phyloP scores from a whole-genome alignment of 208 protist genomes.

The Crithidia expoeki region DNA sequence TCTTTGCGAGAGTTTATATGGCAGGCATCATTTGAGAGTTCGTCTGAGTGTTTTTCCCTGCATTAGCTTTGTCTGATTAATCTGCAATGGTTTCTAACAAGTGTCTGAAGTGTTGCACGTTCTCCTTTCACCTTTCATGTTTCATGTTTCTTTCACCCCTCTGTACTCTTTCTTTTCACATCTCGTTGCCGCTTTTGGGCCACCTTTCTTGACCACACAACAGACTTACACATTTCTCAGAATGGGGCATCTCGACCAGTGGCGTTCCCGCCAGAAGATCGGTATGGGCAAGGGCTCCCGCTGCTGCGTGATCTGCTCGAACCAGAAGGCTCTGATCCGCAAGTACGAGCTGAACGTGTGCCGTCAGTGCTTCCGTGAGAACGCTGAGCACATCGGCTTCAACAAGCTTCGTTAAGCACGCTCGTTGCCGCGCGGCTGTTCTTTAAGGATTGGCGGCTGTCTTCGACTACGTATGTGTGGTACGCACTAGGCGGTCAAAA shows the following conservation, averaged over 20 bases:
- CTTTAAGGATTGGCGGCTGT: neutral
- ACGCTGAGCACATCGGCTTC: slow-evolving; percentile 91
- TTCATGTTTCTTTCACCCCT: no score
- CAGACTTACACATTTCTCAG: slow-evolving; percentile 20
- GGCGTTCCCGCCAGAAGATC: slow-evolving; percentile 93
- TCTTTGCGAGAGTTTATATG: no score
- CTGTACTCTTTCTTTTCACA: slow-evolving; percentile 25
- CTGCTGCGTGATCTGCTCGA: slow-evolving; percentile 91
- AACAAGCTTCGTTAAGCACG: slow-evolving; percentile 84
- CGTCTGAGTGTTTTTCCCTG: no score
- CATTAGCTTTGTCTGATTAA: no score
- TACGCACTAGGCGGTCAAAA: no score
- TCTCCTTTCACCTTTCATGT: no score
- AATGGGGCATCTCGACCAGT: slow-evolving; percentile 94
- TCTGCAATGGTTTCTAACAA: no score
- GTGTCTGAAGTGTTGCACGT: no score
- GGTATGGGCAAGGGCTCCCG: slow-evolving; percentile 91
- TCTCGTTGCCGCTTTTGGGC: slow-evolving; percentile 7
- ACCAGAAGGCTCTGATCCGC: slow-evolving; percentile 93
- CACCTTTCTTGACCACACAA: neutral
- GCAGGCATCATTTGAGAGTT: no score
- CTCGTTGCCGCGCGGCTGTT: neutral
- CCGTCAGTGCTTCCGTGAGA: slow-evolving; percentile 95
- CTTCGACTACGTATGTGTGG: neutral
- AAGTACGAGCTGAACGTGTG: slow-evolving; percentile 95